These are phyloP conservation scores for Xylaria sp. DNA, from an alignment of 2,329 filamentous ascomycete species.

Conservation along the genomic window DNA sequence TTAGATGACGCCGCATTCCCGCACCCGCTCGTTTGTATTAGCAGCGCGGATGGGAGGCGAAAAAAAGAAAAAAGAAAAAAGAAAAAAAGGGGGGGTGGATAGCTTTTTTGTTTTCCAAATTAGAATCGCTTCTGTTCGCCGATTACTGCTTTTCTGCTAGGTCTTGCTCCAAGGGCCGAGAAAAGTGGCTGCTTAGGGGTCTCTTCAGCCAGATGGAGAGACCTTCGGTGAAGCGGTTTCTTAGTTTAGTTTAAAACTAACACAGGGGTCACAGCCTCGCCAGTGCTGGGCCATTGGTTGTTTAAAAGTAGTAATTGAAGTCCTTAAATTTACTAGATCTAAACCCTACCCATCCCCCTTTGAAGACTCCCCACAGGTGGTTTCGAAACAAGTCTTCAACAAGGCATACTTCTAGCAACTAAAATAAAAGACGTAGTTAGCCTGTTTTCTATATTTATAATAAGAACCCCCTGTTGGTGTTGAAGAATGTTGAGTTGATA, in stretches of 20 bases:
- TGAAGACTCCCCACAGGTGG: background rate
- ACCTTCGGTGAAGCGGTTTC: constrained; percentile 5
- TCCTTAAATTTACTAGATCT: background rate
- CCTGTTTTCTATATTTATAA: constrained; percentile 6
- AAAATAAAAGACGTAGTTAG: background rate
- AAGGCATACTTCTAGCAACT: background rate
- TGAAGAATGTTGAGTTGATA: background rate
- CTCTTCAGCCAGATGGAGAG: background rate
- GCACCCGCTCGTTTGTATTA: background rate
- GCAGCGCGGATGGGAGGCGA: background rate
- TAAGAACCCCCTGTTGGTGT: background rate
- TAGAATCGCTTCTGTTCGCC: background rate
- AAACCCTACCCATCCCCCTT: background rate
- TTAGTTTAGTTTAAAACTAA: background rate
- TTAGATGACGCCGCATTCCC: background rate
- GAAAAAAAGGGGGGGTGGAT: too few relatives aligned
- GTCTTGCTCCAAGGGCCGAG: background rate
- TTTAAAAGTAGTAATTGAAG: background rate
- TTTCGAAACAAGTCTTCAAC: constrained; percentile 3
- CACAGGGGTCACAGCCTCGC: constrained; percentile 8
- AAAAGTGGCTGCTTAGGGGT: background rate
- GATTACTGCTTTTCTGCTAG: background rate
- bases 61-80: too few relatives aligned
- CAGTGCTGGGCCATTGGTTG: background rate
- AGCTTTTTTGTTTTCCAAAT: constrained; percentile 1